These are phyloP conservation scores for Parietichytrium sp. DNA, from an alignment of 108 stramenopile species.

Conservation along the genomic window DNA sequence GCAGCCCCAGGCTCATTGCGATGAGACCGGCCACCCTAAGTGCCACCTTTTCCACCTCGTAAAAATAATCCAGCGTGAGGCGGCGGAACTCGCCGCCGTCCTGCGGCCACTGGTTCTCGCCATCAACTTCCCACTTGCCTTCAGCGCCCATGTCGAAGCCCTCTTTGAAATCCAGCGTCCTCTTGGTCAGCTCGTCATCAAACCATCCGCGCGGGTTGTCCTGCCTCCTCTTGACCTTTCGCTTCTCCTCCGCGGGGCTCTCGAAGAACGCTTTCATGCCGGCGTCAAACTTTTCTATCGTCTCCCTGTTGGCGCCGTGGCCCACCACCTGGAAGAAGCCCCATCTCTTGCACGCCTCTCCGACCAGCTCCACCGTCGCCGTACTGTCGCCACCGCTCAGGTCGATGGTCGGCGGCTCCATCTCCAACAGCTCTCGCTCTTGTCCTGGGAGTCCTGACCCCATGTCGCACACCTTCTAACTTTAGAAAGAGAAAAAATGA, in stretches of 20 bases:
- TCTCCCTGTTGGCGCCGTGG: slow-evolving; percentile 64
- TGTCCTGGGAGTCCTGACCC: too few species aligned
- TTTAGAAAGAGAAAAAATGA: too few species aligned
- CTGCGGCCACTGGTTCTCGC: slow-evolving; percentile 77
- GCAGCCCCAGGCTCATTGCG: slow-evolving; percentile 40
- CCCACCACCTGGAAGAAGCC: slow-evolving; percentile 84
- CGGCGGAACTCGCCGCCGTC: slow-evolving; percentile 60
- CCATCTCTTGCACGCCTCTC: slow-evolving; percentile 70
- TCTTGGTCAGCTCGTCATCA: slow-evolving; percentile 88
- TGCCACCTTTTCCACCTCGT: slow-evolving; percentile 67
- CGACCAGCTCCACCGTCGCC: slow-evolving; percentile 31
- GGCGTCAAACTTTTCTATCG: slow-evolving; percentile 63
- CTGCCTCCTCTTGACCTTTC: slow-evolving; percentile 67
- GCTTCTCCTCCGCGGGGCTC: slow-evolving; percentile 67
- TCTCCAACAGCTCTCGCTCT: too few species aligned
- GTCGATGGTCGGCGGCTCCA: slow-evolving; percentile 28
- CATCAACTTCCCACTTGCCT: slow-evolving; percentile 61
- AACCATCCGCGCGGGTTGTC: slow-evolving; percentile 81
- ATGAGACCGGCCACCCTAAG: slow-evolving; percentile 46
- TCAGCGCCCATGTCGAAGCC: slow-evolving; percentile 73
- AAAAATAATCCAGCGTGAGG: slow-evolving; percentile 67
- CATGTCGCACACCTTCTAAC: too few species aligned
- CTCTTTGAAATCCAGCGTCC: slow-evolving; percentile 82
- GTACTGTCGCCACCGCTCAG: not conserved
- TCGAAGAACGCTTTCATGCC: slow-evolving; percentile 70